Evolutionary conservation across 2,329 filamentous ascomycete species (phyloP).

Genomic region (Colletotrichum cuscutae): DNA sequence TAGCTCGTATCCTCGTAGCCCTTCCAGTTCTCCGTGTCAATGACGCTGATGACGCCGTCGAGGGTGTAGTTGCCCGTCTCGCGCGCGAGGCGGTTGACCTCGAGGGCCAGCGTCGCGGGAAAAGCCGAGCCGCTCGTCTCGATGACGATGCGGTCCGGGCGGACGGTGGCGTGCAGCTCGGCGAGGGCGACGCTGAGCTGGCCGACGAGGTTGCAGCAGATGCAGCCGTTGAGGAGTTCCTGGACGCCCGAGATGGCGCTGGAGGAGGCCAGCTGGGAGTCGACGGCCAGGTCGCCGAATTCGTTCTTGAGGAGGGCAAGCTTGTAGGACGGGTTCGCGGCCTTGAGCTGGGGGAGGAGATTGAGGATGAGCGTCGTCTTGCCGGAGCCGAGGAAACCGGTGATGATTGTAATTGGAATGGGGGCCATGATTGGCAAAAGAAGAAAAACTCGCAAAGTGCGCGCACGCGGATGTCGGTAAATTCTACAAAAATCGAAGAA

Average conservation of each 20-base stretch:
- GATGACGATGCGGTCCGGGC: slow-evolving; percentile 88
- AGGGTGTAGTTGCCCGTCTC: slow-evolving; percentile 78
- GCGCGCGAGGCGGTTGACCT: slow-evolving; percentile 82
- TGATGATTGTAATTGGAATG: slow-evolving; percentile 93
- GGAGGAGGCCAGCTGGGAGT: slow-evolving; percentile 88
- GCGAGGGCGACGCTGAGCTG: slow-evolving; percentile 84
- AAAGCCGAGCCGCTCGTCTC: slow-evolving; percentile 92
- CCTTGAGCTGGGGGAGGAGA: slow-evolving; percentile 87
- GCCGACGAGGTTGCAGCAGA: slow-evolving; percentile 98
- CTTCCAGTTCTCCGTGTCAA: slow-evolving; percentile 95
- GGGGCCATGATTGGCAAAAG: slow-evolving; percentile 62
- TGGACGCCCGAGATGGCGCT: slow-evolving; percentile 88
- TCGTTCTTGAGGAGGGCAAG: slow-evolving; percentile 98
- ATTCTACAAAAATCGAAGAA: background rate
- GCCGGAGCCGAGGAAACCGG: slow-evolving; percentile 94
- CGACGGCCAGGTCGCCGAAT: slow-evolving; percentile 93
- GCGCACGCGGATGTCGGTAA: background rate
- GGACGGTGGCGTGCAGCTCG: slow-evolving; percentile 69
- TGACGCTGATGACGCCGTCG: slow-evolving; percentile 88
- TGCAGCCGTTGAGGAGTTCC: slow-evolving; percentile 95
- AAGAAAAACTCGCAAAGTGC: background rate
- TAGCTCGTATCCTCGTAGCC: slow-evolving; percentile 93
- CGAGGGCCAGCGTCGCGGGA: slow-evolving; percentile 89
- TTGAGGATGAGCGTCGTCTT: slow-evolving; percentile 97
- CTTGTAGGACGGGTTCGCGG: slow-evolving; percentile 78